Percentiles rank a stretch among this genome's conserved stretches.
Conservation (phyloP, 495 filamentous ascomycete species). For the Copromyces sp. region DNA sequence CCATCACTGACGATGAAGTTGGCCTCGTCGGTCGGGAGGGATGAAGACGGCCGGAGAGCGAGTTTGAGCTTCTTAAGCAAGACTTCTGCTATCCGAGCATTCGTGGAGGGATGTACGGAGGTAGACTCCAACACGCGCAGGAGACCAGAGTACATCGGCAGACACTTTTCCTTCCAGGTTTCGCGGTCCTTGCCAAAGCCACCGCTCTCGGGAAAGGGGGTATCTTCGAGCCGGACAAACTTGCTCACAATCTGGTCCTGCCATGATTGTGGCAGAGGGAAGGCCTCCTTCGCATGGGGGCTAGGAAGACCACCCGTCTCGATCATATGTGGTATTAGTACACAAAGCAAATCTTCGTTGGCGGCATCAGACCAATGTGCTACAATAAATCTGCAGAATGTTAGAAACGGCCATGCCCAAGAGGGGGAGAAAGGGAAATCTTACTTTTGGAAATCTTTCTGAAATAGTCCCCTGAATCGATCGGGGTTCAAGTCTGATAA, state of each 20-base stretch:
- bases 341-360: slow-evolving; percentile 56
- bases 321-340: slow-evolving; percentile 58
- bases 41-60: slow-evolving; percentile 43
- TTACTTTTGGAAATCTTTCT: slow-evolving; percentile 73
- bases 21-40: slow-evolving; percentile 44
- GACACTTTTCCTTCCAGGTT: slow-evolving; percentile 44
- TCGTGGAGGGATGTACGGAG: slow-evolving; percentile 42
- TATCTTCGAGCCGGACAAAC: slow-evolving; percentile 46
- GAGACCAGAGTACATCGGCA: slow-evolving; percentile 46
- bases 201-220: slow-evolving; percentile 46
- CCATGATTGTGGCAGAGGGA: slow-evolving; percentile 55
- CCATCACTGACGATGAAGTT: slow-evolving; percentile 48
- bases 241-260: slow-evolving; percentile 57
- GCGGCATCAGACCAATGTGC: slow-evolving; percentile 55
- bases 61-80: slow-evolving; percentile 47
- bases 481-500: slow-evolving; percentile 62
- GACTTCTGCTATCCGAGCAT: slow-evolving; percentile 43
- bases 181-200: slow-evolving; percentile 40
- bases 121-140: slow-evolving; percentile 39
- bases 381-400: slow-evolving; percentile 49
- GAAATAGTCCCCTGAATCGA: slow-evolving; percentile 63
- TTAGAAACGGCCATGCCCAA: slow-evolving; percentile 11
- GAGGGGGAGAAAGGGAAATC: neutral
- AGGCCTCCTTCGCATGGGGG: slow-evolving; percentile 41
- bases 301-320: slow-evolving; percentile 40